Conservation (phyloP, 2,329 filamentous ascomycete species). For the Exophiala calicioides region DNA sequence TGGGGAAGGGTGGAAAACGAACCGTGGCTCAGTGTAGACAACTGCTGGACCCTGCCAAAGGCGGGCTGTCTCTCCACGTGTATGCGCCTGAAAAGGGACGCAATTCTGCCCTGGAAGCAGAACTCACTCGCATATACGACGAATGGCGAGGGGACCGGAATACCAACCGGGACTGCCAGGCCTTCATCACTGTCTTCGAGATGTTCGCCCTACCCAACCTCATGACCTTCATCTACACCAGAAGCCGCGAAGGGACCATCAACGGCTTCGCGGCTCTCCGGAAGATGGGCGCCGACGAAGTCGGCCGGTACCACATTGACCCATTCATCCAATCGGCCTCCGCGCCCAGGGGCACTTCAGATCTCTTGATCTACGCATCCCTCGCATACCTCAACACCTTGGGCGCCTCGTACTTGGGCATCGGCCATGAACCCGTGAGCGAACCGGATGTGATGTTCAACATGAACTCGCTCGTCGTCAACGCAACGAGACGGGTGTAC, state of each 20-base stretch:
- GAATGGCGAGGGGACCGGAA: conserved; percentile 42
- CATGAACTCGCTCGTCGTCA: conserved; percentile 34
- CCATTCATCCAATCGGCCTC: conserved; percentile 40
- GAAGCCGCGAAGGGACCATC: conserved; percentile 31
- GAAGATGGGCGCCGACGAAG: conserved; percentile 34
- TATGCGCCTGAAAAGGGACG: conserved; percentile 38
- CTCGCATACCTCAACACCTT: conserved; percentile 40
- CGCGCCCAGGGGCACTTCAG: conserved; percentile 41
- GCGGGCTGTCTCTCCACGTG: conserved; percentile 37
- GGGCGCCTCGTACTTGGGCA: conserved; percentile 38
- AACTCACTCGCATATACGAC: conserved; percentile 40
- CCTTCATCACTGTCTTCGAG: conserved; percentile 45
- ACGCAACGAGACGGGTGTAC: conserved; percentile 36
- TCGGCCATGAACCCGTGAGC: conserved; percentile 42
- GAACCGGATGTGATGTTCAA: conserved; percentile 37
- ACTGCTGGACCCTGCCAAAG: conserved; percentile 39
- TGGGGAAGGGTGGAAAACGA: conserved; percentile 39
- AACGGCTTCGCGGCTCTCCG: conserved; percentile 45
- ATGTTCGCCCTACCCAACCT: conserved; percentile 41
- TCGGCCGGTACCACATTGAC: conserved; percentile 43
- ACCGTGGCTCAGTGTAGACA: conserved; percentile 41
- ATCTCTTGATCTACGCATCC: conserved; percentile 40
- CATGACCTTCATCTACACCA: conserved; percentile 46
- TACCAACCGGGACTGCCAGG: conserved; percentile 34
- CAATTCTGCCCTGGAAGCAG: conserved; percentile 35